These are phyloP conservation scores for Hippophae gyantsensis DNA, from an alignment of 306 rosid genomes.

Conservation along the genomic window DNA sequence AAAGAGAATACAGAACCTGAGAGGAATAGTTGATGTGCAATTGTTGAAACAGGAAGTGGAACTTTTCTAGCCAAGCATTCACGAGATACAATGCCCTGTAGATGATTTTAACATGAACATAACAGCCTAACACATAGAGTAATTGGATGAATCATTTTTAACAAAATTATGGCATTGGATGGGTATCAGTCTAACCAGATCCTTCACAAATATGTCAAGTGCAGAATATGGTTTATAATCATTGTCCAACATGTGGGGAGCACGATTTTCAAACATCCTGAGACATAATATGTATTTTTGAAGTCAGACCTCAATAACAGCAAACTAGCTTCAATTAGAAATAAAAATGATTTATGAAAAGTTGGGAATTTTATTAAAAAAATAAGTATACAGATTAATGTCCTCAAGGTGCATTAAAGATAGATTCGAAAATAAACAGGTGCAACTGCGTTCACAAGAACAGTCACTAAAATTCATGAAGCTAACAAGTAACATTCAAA, in stretches of 20 bases:
- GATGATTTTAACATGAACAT: slow-evolving; percentile 19
- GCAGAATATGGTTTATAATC: slow-evolving; percentile 94
- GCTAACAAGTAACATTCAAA: too few species aligned
- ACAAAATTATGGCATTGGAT: slow-evolving; percentile 12
- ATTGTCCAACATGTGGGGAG: slow-evolving; percentile 84
- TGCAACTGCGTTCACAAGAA: too few species aligned
- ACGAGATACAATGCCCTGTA: slow-evolving; percentile 79
- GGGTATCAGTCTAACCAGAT: slow-evolving; percentile 51
- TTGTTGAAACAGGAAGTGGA: slow-evolving; percentile 67
- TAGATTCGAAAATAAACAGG: too few species aligned
- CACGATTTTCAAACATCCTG: slow-evolving; percentile 97
- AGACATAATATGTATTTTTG: slow-evolving; percentile 13
- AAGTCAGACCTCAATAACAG: slow-evolving; percentile 1
- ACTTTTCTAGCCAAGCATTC: slow-evolving; percentile 65
- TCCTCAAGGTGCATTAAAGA: too few species aligned
- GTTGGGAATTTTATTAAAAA: too few species aligned
- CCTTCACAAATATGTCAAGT: slow-evolving; percentile 92
- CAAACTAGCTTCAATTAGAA: not conserved
- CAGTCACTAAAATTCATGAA: too few species aligned
- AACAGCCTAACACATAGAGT: slow-evolving; percentile 10
- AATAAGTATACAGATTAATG: too few species aligned
- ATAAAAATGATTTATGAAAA: not conserved
- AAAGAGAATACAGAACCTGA: slow-evolving; percentile 48
- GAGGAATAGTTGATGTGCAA: slow-evolving; percentile 74
- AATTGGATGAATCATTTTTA: slow-evolving; percentile 10